phyloP scores from a whole-genome alignment of 2,329 filamentous ascomycete species.

The Aspergillus ruber region DNA sequence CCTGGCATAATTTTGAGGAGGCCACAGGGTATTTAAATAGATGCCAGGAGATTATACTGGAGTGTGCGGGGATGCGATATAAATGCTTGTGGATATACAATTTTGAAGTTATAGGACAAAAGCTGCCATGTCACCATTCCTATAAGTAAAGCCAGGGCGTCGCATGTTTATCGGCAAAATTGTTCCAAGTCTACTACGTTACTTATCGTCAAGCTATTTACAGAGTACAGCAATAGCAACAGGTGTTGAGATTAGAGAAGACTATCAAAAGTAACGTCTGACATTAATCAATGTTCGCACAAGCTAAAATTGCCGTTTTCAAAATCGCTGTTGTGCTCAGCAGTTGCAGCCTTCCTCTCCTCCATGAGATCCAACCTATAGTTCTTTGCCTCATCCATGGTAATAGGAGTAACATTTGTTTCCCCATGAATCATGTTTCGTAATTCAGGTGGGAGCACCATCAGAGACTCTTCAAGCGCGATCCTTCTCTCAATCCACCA shows the following conservation, averaged over 20 bases:
- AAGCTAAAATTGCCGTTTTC: conserved; percentile 5
- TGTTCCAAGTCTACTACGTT: too few relatives aligned
- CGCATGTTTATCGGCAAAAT: too few relatives aligned
- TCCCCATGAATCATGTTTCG: conserved; percentile 18
- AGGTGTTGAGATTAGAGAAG: too few relatives aligned
- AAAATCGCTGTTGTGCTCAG: conserved; percentile 3
- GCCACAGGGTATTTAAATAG: conserved; percentile 12
- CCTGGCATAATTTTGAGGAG: conserved; percentile 31
- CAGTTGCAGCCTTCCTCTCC: conserved; percentile 6
- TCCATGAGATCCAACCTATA: conserved; percentile 22
- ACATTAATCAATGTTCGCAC: conserved; percentile 9
- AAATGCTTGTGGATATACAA: too few relatives aligned
- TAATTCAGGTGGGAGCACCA: conserved; percentile 11
- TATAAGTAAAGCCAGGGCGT: too few relatives aligned
- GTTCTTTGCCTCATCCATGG: conserved; percentile 31
- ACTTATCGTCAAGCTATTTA: too few relatives aligned
- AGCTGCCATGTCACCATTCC: too few relatives aligned
- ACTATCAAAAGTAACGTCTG: too few relatives aligned
- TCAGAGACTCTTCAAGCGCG: too few relatives aligned
- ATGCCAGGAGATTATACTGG: conserved; percentile 9
- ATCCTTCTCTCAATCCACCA: not conserved
- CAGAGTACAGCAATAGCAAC: too few relatives aligned
- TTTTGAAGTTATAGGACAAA: too few relatives aligned
- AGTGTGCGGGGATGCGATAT: too few relatives aligned
- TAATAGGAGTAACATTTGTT: conserved; percentile 19